These are phyloP conservation scores for Saitoella complicata DNA, from an alignment of 805 yeast genomes.

Conservation along the genomic window DNA sequence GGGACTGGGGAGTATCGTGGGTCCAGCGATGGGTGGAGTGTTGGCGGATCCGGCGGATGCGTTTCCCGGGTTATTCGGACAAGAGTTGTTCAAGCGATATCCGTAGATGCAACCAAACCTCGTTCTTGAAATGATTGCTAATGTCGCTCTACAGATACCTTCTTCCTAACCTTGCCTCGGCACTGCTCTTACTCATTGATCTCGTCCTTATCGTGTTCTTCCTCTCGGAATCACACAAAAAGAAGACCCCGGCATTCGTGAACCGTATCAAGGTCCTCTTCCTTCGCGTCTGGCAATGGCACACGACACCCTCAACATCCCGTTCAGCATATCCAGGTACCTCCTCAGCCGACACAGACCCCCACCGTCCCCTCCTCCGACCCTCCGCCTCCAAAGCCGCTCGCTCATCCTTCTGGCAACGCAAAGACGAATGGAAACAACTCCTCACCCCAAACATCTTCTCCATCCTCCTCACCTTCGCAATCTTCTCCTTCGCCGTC, in stretches of 20 bases:
- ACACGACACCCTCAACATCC: slow-evolving; percentile 7
- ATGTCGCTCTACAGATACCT: slow-evolving; percentile 22
- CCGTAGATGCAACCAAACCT: no score
- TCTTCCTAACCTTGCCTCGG: slow-evolving; percentile 35
- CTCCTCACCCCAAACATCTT: slow-evolving; percentile 12
- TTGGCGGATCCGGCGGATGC: slow-evolving; percentile 22
- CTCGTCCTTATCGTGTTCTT: slow-evolving; percentile 28
- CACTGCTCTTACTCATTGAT: slow-evolving; percentile 24
- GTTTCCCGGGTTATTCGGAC: neutral
- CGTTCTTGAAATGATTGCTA: no score
- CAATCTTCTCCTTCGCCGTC: slow-evolving; percentile 24
- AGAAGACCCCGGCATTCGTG: slow-evolving; percentile 15
- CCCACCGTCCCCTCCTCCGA: neutral
- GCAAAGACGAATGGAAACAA: slow-evolving; percentile 4
- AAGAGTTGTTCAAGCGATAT: no score
- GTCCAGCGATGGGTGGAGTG: slow-evolving; percentile 43
- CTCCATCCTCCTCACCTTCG: slow-evolving; percentile 6
- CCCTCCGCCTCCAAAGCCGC: neutral
- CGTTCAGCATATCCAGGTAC: neutral
- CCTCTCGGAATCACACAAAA: slow-evolving; percentile 35
- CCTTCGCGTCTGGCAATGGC: slow-evolving; percentile 24
- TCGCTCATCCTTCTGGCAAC: neutral
- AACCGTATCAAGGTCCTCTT: slow-evolving; percentile 19
- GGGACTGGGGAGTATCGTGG: slow-evolving; percentile 44
- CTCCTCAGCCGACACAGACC: neutral